Evolutionary conservation across 2,329 filamentous ascomycete species (phyloP).

Genomic region (Thelonectria olida): DNA sequence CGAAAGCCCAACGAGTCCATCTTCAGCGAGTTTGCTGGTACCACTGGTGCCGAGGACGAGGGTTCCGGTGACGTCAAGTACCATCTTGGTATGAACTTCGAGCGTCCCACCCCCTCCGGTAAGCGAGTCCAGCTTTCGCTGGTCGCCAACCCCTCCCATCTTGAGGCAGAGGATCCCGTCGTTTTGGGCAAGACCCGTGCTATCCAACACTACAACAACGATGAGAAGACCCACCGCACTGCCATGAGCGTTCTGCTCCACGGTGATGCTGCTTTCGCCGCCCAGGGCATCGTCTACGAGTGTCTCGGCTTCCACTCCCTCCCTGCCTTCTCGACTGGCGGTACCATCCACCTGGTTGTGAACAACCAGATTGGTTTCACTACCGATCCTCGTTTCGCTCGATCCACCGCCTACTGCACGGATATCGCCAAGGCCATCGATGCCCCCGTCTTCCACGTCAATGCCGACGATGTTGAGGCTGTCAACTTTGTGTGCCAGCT

Average conservation of each 20-base stretch:
- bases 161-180: slow-evolving; percentile 97
- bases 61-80: slow-evolving; percentile 99
- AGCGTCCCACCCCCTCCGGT: slow-evolving; percentile 95
- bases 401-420: slow-evolving; percentile 98
- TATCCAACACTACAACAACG: slow-evolving; percentile 98
- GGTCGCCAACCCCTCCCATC: slow-evolving; percentile 96
- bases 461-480: slow-evolving; percentile 97
- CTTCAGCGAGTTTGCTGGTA: slow-evolving; percentile 97
- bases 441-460: slow-evolving; percentile 98
- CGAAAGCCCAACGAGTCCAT: slow-evolving; percentile 99
- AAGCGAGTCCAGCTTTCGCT: slow-evolving; percentile 99
- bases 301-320: slow-evolving; percentile 97
- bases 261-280: slow-evolving; percentile 96
- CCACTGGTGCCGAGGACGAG: slow-evolving; percentile 87
- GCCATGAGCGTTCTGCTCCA: slow-evolving; percentile 97
- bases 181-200: slow-evolving; percentile 97
- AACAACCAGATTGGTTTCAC: slow-evolving; percentile 99
- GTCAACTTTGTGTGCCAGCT: slow-evolving; percentile 98
- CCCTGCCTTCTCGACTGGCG: slow-evolving; percentile 95
- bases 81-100: slow-evolving; percentile 99
- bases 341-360: slow-evolving; percentile 95
- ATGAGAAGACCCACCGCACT: slow-evolving; percentile 86
- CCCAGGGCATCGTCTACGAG: slow-evolving; percentile 97
- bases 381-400: slow-evolving; percentile 95
- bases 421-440: slow-evolving; percentile 99